Percentiles rank a stretch among this genome's conserved stretches.
phyloP scores from a whole-genome alignment of 345 rosid genomes.

The Eucalyptus curtisii region DNA sequence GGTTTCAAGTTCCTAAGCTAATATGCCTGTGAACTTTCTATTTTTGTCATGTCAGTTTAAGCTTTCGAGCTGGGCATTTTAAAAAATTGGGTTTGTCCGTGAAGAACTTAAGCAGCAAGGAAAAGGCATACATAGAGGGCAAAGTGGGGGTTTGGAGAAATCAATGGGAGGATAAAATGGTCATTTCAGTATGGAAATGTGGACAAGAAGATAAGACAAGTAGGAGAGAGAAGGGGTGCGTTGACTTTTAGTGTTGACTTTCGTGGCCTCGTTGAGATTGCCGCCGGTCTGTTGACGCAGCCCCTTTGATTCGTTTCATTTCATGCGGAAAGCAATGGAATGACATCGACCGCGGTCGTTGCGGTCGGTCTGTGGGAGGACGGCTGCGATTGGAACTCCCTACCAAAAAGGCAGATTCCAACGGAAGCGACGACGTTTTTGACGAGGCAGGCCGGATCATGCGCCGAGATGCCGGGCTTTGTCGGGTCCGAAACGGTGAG shows the following conservation, averaged over 20 bases:
- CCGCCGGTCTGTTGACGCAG: not conserved
- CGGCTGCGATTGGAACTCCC: not conserved
- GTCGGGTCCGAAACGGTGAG: accelerated
- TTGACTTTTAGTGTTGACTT: not conserved
- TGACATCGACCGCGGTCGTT: not conserved
- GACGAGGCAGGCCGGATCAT: accelerated
- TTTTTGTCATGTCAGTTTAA: not conserved
- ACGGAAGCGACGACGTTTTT: not conserved
- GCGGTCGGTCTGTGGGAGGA: not conserved
- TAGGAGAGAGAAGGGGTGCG: not conserved
- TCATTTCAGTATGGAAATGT: not conserved
- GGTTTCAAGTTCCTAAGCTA: not conserved
- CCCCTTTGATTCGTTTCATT: not conserved
- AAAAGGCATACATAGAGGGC: not conserved
- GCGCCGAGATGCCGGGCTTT: not conserved
- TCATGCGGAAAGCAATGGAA: not conserved
- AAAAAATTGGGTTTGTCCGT: not conserved
- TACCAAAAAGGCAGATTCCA: not conserved
- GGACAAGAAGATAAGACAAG: not conserved
- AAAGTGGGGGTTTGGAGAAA: not conserved
- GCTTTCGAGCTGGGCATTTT: not conserved
- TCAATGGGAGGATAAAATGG: not conserved
- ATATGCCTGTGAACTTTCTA: not conserved
- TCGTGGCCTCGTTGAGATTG: not conserved
- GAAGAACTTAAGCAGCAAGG: not conserved